Base-by-base conservation (phyloP, 768 basidiomycete species). In the Mycena olivaceomarginata region DNA sequence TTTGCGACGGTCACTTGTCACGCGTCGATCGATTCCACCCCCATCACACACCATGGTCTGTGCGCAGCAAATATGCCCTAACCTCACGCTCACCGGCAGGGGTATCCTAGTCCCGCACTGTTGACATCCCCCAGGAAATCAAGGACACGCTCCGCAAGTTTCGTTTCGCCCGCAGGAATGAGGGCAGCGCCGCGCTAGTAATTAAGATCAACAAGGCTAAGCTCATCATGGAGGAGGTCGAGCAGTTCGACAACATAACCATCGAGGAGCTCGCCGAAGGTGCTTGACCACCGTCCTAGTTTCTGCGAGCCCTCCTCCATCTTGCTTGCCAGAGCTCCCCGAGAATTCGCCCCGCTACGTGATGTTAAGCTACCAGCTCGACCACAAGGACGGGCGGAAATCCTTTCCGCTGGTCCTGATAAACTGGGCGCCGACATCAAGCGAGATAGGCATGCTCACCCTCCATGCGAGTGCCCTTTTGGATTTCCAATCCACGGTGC, bases 241-340 rank as follows among this genome's bases (percentile, higher is more conserved):
- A 97, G 70, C 92, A 94, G 82, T 93, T 95, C 79, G 93, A 94
- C 81, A 86, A 92, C 75, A 93, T 96, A 75, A 90, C 89, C 71
- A 92, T 97, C 73, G 94, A 95, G 80, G 96, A 98, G 18, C 92
- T 99, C 48, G 95, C 92, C n/a, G 94, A 97, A 86, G 97, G 97
- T 96, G 79, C 72, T 82, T 66, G 45, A 77, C 62, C n/a, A 31
- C 48, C 48, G 62, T 48, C 56, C 18, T 48, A 39, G 39, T n/a
- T 16, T 57, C 56, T 59, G 75, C 59, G 66, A 25, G 45, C 13
- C 12, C 62, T 5, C 59, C 16, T 22, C 40, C 67, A 43, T 69
- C 60, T 25, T 18, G 63, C 70, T 22, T 31, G 31, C 72, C 80
- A 98, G 97, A 97, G 83, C 89, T 98, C 13, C 97, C 97, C 0